Evolutionary conservation across 768 basidiomycete species (phyloP).

Genomic region (Lactarius trivialis): DNA sequence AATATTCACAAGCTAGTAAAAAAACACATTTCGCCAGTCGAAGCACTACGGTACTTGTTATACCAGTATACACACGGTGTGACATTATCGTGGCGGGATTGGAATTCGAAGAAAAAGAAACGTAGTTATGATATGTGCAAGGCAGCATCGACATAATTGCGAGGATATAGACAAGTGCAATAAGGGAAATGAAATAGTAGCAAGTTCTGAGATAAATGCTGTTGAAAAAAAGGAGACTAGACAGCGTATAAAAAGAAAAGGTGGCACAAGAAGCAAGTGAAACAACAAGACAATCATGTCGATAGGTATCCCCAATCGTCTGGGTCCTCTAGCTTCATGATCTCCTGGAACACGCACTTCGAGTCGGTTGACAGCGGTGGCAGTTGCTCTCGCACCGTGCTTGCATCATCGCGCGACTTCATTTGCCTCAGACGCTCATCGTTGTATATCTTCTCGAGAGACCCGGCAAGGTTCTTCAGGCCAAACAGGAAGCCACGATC

Average conservation of each 20-base stretch:
- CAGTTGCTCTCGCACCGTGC: conserved; percentile 42
- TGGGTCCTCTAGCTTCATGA: conserved; percentile 53
- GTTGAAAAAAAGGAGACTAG: not conserved
- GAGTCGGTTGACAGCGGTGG: conserved; percentile 63
- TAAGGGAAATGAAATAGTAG: conserved; percentile 13
- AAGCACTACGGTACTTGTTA: conserved; percentile 16
- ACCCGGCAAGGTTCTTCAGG: conserved; percentile 68
- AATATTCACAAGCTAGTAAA: not conserved
- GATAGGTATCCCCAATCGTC: conserved; percentile 76
- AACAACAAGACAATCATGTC: conserved; percentile 36
- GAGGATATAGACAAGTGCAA: conserved; percentile 12
- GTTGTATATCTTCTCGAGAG: conserved; percentile 82
- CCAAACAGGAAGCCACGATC: conserved; percentile 95
- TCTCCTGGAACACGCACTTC: conserved; percentile 73
- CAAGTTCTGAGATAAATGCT: conserved; percentile 11
- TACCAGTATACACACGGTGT: conserved; percentile 14
- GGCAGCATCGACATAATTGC: conserved; percentile 3
- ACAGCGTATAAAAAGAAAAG: conserved; percentile 10
- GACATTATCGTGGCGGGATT: conserved; percentile 7
- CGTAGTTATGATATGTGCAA: conserved; percentile 5
- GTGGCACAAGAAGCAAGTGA: not conserved
- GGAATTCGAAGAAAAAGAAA: not conserved
- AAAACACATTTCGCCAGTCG: not conserved
- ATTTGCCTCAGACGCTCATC: conserved; percentile 69
- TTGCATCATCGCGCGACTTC: conserved; percentile 51